Percentiles rank a stretch among this genome's conserved stretches.
phyloP scores from a whole-genome alignment of 306 rosid genomes.

The Vigna reflexopilosa region DNA sequence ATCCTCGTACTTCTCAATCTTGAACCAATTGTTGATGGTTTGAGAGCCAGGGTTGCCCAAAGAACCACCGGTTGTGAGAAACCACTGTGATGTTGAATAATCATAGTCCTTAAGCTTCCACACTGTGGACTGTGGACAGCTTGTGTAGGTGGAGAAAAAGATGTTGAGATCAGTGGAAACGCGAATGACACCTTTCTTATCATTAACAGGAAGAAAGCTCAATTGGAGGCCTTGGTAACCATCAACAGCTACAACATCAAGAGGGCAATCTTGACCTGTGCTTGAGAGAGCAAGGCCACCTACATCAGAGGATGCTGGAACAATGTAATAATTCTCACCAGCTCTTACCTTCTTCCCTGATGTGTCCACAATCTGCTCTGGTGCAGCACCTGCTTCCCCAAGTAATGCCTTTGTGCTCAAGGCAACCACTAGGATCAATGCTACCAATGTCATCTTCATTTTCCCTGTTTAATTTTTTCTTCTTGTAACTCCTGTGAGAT shows the following conservation, averaged over 20 bases:
- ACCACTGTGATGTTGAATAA: not conserved
- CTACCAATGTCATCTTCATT: constrained; percentile 10
- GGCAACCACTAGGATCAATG: constrained; percentile 14
- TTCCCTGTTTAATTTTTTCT: not conserved
- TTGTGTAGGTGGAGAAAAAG: constrained; percentile 24
- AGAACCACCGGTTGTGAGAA: not conserved
- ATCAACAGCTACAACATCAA: constrained; percentile 11
- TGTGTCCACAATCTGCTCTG: constrained; percentile 46
- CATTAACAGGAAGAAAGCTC: not conserved
- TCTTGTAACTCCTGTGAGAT: not conserved
- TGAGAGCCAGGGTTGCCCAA: not conserved
- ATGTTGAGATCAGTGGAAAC: constrained; percentile 32
- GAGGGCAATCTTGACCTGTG: constrained; percentile 2
- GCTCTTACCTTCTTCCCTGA: constrained; percentile 16
- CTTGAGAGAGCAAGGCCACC: not conserved
- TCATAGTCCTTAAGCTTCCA: not conserved
- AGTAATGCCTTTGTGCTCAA: constrained; percentile 19
- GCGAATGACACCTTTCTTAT: constrained; percentile 29
- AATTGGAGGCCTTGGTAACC: not conserved
- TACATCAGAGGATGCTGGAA: not conserved
- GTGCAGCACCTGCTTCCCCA: constrained; percentile 20
- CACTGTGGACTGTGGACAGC: constrained; percentile 40
- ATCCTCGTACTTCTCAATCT: constrained; percentile 54
- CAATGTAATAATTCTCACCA: constrained; percentile 35
- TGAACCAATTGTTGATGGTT: constrained; percentile 46